Conservation (phyloP, 2,329 filamentous ascomycete genomes). For the Colletotrichum karsti region DNA sequence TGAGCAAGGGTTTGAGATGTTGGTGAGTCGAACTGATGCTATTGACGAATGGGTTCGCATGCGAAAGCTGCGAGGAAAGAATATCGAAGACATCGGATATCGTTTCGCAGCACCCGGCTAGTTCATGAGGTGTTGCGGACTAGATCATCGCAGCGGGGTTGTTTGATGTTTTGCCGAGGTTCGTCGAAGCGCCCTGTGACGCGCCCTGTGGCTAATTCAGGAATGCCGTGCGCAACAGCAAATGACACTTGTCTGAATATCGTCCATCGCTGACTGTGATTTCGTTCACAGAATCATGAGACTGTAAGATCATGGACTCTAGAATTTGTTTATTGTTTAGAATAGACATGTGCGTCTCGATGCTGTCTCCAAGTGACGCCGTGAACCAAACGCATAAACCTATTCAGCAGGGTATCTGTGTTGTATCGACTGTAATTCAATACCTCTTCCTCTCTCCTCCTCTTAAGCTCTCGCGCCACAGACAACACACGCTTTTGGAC, state of each 20-base stretch:
- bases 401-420: conserved; percentile 17
- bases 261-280: not conserved
- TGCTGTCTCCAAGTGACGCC: not conserved
- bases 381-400: not conserved
- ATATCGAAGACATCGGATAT: not conserved
- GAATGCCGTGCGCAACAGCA: not conserved
- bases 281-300: not conserved
- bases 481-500: conserved; percentile 83
- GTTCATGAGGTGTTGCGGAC: conserved; percentile 1
- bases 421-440: conserved; percentile 10
- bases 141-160: not conserved
- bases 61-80: not conserved
- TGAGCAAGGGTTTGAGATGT: not conserved
- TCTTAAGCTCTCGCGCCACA: conserved; percentile 68
- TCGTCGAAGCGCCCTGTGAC: conserved; percentile 18
- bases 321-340: too few species aligned
- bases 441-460: conserved; percentile 63
- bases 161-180: conserved; percentile 27
- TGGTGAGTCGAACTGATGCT: not conserved
- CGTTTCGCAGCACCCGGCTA: not conserved
- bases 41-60: not conserved
- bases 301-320: not conserved
- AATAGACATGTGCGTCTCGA: too few species aligned
- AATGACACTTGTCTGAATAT: not conserved
- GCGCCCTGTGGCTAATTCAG: not conserved